These are phyloP conservation scores for Toxoplasma gondii DNA, from an alignment of 169 alveolate genomes.

Conservation along the genomic window DNA sequence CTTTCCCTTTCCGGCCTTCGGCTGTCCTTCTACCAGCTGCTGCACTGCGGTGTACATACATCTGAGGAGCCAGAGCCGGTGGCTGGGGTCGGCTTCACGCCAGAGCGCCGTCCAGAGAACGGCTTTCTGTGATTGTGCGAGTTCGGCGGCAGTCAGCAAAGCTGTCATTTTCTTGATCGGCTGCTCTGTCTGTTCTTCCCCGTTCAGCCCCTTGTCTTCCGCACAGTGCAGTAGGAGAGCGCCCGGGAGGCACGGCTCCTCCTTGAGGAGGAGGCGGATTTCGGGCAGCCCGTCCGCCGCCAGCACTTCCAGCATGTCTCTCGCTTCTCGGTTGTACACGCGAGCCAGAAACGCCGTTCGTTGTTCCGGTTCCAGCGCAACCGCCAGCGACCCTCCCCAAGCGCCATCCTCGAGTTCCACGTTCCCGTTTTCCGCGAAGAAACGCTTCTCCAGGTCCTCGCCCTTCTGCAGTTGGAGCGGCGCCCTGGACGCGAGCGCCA, in stretches of 20 bases:
- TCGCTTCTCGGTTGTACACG: neutral
- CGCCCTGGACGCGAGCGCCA: neutral
- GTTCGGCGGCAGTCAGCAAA: neutral
- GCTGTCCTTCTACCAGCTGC: neutral
- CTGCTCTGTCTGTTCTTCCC: neutral
- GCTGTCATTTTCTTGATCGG: neutral
- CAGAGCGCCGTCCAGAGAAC: neutral
- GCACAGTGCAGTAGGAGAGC: neutral
- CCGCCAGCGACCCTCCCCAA: neutral
- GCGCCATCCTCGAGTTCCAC: neutral
- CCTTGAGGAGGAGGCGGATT: neutral
- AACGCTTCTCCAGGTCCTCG: neutral
- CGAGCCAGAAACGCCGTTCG: neutral
- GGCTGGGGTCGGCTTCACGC: neutral
- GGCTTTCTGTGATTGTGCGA: neutral
- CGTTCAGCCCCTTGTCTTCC: neutral
- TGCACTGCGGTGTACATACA: neutral
- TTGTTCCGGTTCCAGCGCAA: neutral
- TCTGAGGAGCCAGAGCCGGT: conserved; percentile 17
- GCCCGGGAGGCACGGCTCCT: neutral
- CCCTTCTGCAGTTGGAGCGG: neutral
- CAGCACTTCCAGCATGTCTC: neutral
- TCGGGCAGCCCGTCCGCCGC: neutral
- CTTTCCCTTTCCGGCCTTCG: neutral
- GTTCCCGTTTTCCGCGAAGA: neutral